Percentiles rank a stretch among this genome's conserved stretches.
phyloP scores from a whole-genome alignment of 192 early-diverging fungal species.

The Umbelopsis vinacea region DNA sequence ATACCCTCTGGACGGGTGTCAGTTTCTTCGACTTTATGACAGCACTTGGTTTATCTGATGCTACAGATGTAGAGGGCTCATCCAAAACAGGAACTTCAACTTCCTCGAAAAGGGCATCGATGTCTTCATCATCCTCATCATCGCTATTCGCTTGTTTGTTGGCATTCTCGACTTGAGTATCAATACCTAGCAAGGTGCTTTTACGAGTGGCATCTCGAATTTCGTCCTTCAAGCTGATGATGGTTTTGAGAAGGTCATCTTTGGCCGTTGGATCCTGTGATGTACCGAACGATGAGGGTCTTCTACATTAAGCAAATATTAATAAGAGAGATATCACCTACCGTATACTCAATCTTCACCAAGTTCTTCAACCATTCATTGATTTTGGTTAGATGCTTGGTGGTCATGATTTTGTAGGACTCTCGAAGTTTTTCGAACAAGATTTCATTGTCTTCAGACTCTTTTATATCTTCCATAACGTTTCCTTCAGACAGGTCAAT shows the following conservation, averaged over 20 bases:
- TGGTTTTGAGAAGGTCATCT: slow-evolving; percentile 39
- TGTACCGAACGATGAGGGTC: neutral
- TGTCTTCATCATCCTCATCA: slow-evolving; percentile 46
- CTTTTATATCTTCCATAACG: slow-evolving; percentile 52
- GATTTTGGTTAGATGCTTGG: slow-evolving; percentile 48
- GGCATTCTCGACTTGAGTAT: slow-evolving; percentile 38
- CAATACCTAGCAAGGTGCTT: slow-evolving; percentile 46
- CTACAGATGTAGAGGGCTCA: slow-evolving; percentile 28
- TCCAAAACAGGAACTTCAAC: slow-evolving; percentile 21
- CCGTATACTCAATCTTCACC: slow-evolving; percentile 43
- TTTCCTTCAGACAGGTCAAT: slow-evolving; percentile 56
- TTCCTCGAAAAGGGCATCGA: slow-evolving; percentile 44
- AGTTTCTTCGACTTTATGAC: slow-evolving; percentile 17
- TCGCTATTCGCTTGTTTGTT: slow-evolving; percentile 6
- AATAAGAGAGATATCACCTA: neutral
- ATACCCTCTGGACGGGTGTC: slow-evolving; percentile 39
- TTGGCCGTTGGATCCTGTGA: slow-evolving; percentile 40
- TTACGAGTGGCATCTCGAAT: slow-evolving; percentile 45
- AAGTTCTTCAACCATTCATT: slow-evolving; percentile 54
- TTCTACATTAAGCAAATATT: neutral
- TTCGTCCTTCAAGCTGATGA: slow-evolving; percentile 45
- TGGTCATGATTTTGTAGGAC: slow-evolving; percentile 47
- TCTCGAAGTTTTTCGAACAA: slow-evolving; percentile 61
- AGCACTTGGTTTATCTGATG: neutral
- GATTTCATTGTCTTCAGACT: slow-evolving; percentile 56